Percentiles rank a stretch among this genome's conserved stretches.
Conservation (phyloP, 164 flowering plant genomes). For the Hamamelis virginiana region DNA sequence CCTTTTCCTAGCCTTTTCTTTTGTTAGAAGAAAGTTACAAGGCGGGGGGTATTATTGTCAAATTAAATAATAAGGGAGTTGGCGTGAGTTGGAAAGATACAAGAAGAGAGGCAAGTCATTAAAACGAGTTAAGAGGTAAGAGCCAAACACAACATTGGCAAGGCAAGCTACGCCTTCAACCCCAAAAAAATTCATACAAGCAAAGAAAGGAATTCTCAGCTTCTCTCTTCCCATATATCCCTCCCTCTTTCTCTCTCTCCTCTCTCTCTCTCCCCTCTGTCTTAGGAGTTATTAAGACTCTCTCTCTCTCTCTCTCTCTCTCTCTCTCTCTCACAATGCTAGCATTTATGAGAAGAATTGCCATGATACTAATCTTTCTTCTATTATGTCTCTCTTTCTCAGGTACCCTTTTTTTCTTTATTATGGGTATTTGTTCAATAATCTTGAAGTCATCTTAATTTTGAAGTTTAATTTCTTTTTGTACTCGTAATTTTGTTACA, state of each 20-base stretch:
- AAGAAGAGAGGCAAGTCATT: conserved; percentile 9
- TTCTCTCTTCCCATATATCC: conserved; percentile 4
- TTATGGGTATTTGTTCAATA: not conserved
- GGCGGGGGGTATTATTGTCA: conserved; percentile 19
- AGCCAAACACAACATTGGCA: conserved; percentile 22
- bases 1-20: conserved; percentile 30
- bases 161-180: conserved; percentile 26
- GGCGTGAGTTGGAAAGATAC: conserved; percentile 25
- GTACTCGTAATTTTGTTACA: not conserved
- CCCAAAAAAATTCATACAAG: conserved; percentile 33
- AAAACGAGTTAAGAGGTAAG: conserved; percentile 20
- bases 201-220: conserved; percentile 43
- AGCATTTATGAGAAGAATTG: conserved; percentile 21
- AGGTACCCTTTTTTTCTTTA: conserved; percentile 33
- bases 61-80: not conserved
- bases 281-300: not conserved
- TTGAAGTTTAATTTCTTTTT: no score
- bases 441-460: no score
- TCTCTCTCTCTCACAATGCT: conserved; percentile 30
- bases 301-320: conserved; percentile 14
- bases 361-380: conserved; percentile 29
- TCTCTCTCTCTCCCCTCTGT: not conserved
- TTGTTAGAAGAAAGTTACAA: conserved; percentile 26
- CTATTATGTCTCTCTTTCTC: conserved; percentile 30
- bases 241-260: conserved; percentile 14